These are phyloP conservation scores for Penicillium sp. DNA, from an alignment of 2,329 filamentous ascomycete species.

Conservation along the genomic window DNA sequence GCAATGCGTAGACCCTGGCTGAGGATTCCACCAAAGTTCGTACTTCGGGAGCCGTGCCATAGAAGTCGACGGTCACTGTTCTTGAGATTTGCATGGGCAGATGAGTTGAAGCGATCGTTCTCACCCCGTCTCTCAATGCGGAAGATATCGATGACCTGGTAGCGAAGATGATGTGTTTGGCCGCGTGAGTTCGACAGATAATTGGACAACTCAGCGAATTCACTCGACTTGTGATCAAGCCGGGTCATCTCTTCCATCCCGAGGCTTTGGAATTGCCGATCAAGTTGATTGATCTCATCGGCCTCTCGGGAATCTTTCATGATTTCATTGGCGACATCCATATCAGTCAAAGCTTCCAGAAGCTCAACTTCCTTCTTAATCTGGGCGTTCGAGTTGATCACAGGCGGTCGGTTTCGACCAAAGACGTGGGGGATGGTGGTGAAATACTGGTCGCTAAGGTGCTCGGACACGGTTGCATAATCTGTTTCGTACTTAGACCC, in stretches of 20 bases:
- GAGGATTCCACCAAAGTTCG: slow-evolving; percentile 84
- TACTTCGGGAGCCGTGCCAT: slow-evolving; percentile 82
- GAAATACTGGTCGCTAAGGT: slow-evolving; percentile 75
- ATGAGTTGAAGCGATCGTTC: slow-evolving; percentile 63
- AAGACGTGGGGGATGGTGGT: slow-evolving; percentile 79
- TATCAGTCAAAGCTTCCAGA: slow-evolving; percentile 76
- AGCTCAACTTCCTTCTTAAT: slow-evolving; percentile 77
- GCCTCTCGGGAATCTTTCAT: slow-evolving; percentile 65
- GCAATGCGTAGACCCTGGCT: slow-evolving; percentile 87
- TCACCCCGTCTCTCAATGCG: slow-evolving; percentile 76
- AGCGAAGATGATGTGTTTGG: slow-evolving; percentile 58
- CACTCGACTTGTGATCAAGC: slow-evolving; percentile 56
- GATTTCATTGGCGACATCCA: slow-evolving; percentile 77
- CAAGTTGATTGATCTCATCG: slow-evolving; percentile 61
- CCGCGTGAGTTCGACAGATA: slow-evolving; percentile 70
- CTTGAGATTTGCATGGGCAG: slow-evolving; percentile 50
- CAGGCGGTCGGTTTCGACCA: slow-evolving; percentile 68
- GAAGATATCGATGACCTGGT: slow-evolving; percentile 69
- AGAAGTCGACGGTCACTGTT: slow-evolving; percentile 70
- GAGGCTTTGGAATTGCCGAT: slow-evolving; percentile 69
- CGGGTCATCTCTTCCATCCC: slow-evolving; percentile 74
- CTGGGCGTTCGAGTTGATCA: slow-evolving; percentile 56
- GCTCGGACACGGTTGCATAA: slow-evolving; percentile 50
- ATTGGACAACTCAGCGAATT: slow-evolving; percentile 63
- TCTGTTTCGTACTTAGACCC: slow-evolving; percentile 42